Evolutionary conservation across 805 yeast species (phyloP), one percentile per base, ranked within the genome.

Genomic region (Saccharomycopsis microspora): DNA sequence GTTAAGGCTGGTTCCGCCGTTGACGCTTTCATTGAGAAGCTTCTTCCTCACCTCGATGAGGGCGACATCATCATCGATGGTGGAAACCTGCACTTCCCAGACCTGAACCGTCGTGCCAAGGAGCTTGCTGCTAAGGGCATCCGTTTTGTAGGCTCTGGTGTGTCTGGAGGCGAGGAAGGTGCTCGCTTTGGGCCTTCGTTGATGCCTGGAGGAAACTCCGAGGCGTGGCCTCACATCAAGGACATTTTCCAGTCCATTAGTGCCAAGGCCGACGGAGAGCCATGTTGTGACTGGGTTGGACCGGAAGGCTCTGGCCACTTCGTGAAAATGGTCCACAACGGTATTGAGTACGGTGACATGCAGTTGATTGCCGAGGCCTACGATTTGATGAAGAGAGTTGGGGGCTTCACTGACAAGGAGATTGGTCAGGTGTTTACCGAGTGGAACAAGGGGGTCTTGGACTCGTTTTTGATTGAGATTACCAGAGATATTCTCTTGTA

Each of bases 281-380:
- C 98, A 65, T 90, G 98, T 74, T 90, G 98, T 75, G 98, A 90
- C 80, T 90, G 98, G 98, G 97, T 90, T 60, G 98, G 98, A 63
- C 95, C 90, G 59, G 96, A 95, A 53, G 98, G 98, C 69, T 80
- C 97, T 42, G 98, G 98, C 63, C 98, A 90, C 72, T 90, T 83
- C 72, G 97, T 90, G 66, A 90, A 90, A 78, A 93, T 93, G 98
- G 97, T 93, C 56, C 98, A 90, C 79, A 90, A 90, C 69, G 98
- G 98, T 85, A 90, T 90, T 61, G 98, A 90, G 74, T 90, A 90
- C 70, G 98, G 97, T 78, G 98, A 90, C 72, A 90, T 90, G 98
- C 98, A 90, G 75, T 78, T 90, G 76, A 90, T 90, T 67, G 82
- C 90, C 70, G 98, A 90, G 76, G 96, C 97, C 57, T 90, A 90